Evolutionary conservation across 805 yeast genomes (phyloP).

Genomic region (Yarrowia phangngaensis): DNA sequence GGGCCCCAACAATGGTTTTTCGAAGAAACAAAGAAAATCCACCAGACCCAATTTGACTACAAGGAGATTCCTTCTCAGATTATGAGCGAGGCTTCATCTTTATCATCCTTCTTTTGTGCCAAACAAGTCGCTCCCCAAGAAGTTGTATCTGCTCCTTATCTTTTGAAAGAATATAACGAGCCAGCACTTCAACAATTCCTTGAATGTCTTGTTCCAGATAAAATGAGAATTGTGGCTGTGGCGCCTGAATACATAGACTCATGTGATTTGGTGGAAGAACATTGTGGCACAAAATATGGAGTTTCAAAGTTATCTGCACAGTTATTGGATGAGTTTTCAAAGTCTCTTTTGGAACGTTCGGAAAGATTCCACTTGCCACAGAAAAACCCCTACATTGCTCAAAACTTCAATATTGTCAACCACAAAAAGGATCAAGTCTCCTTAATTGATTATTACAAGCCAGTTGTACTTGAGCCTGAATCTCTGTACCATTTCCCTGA

Average conservation of each 20-base stretch:
- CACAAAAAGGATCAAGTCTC: background rate
- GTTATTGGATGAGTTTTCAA: background rate
- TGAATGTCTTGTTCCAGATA: conserved; percentile 50
- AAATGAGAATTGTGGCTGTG: conserved; percentile 56
- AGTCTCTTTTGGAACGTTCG: background rate
- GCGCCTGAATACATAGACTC: conserved; percentile 51
- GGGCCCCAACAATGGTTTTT: conserved; percentile 76
- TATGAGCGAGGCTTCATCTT: conserved; percentile 62
- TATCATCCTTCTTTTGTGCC: conserved; percentile 60
- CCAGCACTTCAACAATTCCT: conserved; percentile 51
- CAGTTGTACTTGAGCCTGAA: background rate
- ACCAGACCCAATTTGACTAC: conserved; percentile 69
- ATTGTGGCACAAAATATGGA: conserved; percentile 7
- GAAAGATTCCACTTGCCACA: conserved; percentile 2
- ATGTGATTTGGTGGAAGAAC: conserved; percentile 5
- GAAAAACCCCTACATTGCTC: conserved; percentile 12
- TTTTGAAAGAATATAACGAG: conserved; percentile 58
- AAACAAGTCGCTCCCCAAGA: conserved; percentile 57
- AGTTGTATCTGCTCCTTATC: conserved; percentile 51
- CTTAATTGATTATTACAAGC: conserved; percentile 4
- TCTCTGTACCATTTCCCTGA: background rate
- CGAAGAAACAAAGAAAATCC: conserved; percentile 65
- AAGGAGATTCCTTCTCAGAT: conserved; percentile 66
- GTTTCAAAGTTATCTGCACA: background rate
- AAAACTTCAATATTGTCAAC: conserved; percentile 1